phyloP scores from a whole-genome alignment of 1,284 basidiomycete genomes.

The Pyrrhoderma noxium region DNA sequence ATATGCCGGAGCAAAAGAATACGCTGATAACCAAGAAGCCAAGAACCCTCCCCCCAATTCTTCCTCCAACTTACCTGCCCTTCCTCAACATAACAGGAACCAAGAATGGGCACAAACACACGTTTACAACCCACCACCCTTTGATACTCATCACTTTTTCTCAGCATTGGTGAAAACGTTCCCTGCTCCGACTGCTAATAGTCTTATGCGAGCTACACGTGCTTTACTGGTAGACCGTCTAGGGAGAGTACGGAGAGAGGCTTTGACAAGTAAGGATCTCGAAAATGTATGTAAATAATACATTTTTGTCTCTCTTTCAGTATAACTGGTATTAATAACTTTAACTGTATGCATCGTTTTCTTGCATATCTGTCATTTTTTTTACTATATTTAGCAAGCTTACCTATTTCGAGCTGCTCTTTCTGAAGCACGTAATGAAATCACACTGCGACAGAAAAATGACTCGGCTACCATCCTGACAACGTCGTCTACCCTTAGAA shows the following conservation, averaged over 20 bases:
- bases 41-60: neutral
- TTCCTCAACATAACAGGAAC: neutral
- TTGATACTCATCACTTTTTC: conserved; percentile 44
- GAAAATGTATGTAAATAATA: conserved; percentile 68
- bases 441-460: conserved; percentile 77
- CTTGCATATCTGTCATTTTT: neutral
- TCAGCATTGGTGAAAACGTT: conserved; percentile 61
- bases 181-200: conserved; percentile 59
- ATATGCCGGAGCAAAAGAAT: conserved; percentile 17
- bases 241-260: conserved; percentile 66
- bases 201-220: conserved; percentile 83
- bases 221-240: conserved; percentile 73
- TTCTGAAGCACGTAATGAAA: conserved; percentile 85
- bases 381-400: conserved; percentile 59
- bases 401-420: conserved; percentile 94
- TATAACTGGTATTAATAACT: too few species aligned
- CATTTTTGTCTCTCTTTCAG: neutral
- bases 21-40: conserved; percentile 16
- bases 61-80: conserved; percentile 12
- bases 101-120: neutral
- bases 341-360: neutral
- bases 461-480: conserved; percentile 78
- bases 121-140: conserved; percentile 12
- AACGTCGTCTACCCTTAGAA: conserved; percentile 67
- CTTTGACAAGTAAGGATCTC: conserved; percentile 77